A percentile compares a stretch with the other conserved stretches of the same genome.
These are phyloP conservation scores for Oryza australiensis DNA, from an alignment of 176 grass and related monocot species.

Conservation along the genomic window DNA sequence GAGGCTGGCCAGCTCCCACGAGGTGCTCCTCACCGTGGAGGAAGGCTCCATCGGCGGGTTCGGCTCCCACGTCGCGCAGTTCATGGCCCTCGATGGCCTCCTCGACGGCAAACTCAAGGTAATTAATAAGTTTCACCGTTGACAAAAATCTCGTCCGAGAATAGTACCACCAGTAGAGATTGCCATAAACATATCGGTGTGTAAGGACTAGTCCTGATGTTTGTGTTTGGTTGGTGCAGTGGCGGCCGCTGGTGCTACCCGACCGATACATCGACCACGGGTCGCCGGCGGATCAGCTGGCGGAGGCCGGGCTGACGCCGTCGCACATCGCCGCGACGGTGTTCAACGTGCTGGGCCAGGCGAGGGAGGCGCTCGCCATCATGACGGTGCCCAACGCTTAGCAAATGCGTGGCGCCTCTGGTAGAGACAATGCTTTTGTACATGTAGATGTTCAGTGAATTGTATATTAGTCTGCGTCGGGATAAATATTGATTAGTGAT, in stretches of 20 bases:
- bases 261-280: slow-evolving; percentile 95
- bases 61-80: slow-evolving; percentile 93
- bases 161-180: too few relatives aligned
- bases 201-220: too few relatives aligned
- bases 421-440: slow-evolving; percentile 30
- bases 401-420: not conserved
- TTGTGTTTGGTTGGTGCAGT: slow-evolving; percentile 49
- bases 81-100: slow-evolving; percentile 84
- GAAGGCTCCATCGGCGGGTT: slow-evolving; percentile 97
- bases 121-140: not conserved
- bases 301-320: slow-evolving; percentile 78
- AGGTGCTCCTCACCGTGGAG: slow-evolving; percentile 93
- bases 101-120: slow-evolving; percentile 90
- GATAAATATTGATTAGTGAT: slow-evolving; percentile 13
- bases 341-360: slow-evolving; percentile 91
- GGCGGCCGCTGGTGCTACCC: slow-evolving; percentile 90
- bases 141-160: not conserved
- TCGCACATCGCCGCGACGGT: slow-evolving; percentile 92
- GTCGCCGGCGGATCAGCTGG: slow-evolving; percentile 81
- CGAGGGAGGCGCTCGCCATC: slow-evolving; percentile 81
- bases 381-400: slow-evolving; percentile 59
- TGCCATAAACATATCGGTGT: too few relatives aligned
- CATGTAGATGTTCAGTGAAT: slow-evolving; percentile 28
- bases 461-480: not conserved
- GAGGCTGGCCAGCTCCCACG: slow-evolving; percentile 70